A percentile compares a stretch with the other conserved stretches of the same genome.
These are phyloP conservation scores for Heliamphora pulchella DNA, from an alignment of 179 eudicot genomes.

Conservation along the genomic window DNA sequence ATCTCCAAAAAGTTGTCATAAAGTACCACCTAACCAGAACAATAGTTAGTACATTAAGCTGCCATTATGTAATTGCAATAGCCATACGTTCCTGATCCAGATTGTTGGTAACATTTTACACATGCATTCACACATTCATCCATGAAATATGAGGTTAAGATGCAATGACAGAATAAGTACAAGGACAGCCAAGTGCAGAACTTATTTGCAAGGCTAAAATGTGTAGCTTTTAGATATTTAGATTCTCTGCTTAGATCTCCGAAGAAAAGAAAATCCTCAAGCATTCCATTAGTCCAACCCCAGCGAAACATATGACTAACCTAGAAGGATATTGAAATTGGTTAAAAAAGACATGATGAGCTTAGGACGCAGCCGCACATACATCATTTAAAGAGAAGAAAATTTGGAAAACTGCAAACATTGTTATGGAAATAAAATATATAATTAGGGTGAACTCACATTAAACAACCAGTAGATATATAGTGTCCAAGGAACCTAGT, in stretches of 20 bases:
- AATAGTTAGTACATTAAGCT: not conserved
- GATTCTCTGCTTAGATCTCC: not conserved
- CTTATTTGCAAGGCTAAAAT: not conserved
- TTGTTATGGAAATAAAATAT: not conserved
- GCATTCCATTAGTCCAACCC: not conserved
- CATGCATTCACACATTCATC: not conserved
- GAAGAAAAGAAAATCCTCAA: not conserved
- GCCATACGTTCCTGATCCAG: not conserved
- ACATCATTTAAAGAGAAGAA: not conserved
- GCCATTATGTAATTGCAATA: not conserved
- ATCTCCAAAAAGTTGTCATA: not conserved
- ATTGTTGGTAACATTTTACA: not conserved
- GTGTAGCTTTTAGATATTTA: no score
- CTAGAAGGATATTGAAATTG: not conserved
- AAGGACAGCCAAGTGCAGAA: not conserved
- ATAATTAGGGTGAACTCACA: constrained; percentile 38
- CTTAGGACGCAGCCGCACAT: not conserved
- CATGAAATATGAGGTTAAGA: not conserved
- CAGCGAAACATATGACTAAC: not conserved
- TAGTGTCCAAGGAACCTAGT: constrained; percentile 52
- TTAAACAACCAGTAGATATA: constrained; percentile 64
- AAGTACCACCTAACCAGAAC: not conserved
- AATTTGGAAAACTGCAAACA: not conserved
- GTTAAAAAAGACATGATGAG: not conserved
- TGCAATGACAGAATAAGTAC: not conserved